Conservation (phyloP, 495 filamentous ascomycete species). For the Jackrogersella multiformis region DNA sequence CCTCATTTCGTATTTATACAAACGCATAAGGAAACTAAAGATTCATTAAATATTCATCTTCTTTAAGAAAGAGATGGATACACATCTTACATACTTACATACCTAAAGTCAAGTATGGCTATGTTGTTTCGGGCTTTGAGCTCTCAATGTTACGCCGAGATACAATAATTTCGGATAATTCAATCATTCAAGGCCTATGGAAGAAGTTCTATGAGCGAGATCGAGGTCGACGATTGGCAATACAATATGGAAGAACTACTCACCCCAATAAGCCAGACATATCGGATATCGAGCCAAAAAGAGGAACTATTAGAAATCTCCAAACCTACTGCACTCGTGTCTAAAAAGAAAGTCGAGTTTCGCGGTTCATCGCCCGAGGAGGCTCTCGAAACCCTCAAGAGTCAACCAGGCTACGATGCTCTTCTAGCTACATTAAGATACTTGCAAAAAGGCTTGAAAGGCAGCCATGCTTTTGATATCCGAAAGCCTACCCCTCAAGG, state of each 20-base stretch:
- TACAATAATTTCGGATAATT: slow-evolving; percentile 11
- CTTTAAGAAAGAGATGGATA: too few species aligned
- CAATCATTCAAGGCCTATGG: slow-evolving; percentile 1
- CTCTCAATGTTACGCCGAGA: background rate
- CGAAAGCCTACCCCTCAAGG: slow-evolving; percentile 68
- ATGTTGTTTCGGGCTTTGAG: background rate
- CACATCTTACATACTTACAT: too few species aligned
- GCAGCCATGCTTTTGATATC: slow-evolving; percentile 63
- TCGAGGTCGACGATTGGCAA: slow-evolving; percentile 12
- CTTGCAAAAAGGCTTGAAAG: slow-evolving; percentile 55
- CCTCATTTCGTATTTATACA: too few species aligned
- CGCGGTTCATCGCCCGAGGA: slow-evolving; percentile 59
- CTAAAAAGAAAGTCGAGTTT: slow-evolving; percentile 24
- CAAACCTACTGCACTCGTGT: slow-evolving; percentile 3
- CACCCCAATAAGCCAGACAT: slow-evolving; percentile 58
- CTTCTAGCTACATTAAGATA: slow-evolving; percentile 63
- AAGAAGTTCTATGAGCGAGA: background rate
- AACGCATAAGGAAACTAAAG: too few species aligned
- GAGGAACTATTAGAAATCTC: slow-evolving; percentile 34
- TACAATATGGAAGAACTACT: slow-evolving; percentile 63
- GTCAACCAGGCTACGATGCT: slow-evolving; percentile 68
- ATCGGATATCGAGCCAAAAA: slow-evolving; percentile 41
- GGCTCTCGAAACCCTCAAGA: slow-evolving; percentile 69
- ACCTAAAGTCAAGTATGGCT: background rate
- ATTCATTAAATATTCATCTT: too few species aligned